Conservation (phyloP, 1,139 yeast species). For the Blastobotrys elegans region DNA sequence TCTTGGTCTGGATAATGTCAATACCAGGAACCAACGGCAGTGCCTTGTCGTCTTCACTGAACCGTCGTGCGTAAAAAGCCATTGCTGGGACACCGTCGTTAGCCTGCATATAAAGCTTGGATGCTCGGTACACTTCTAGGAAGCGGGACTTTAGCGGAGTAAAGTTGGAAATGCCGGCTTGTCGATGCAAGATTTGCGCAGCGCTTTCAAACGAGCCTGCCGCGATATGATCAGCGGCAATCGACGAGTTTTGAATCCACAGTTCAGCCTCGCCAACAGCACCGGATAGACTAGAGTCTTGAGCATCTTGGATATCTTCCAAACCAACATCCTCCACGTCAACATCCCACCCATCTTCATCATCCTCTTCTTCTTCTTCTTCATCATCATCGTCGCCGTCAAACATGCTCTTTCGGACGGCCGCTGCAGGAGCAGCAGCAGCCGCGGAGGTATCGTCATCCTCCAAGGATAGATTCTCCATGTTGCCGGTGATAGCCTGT, state of each 20-base stretch:
- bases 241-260: slow-evolving; percentile 87
- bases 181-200: slow-evolving; percentile 84
- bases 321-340: slow-evolving; percentile 57
- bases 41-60: slow-evolving; percentile 33
- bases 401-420: slow-evolving; percentile 34
- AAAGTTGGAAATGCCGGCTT: slow-evolving; percentile 78
- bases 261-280: slow-evolving; percentile 60
- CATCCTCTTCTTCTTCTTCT: slow-evolving; percentile 32
- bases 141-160: slow-evolving; percentile 83
- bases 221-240: slow-evolving; percentile 91
- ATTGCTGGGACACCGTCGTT: slow-evolving; percentile 69
- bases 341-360: slow-evolving; percentile 35
- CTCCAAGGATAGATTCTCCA: slow-evolving; percentile 58
- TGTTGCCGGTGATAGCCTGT: slow-evolving; percentile 68
- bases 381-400: slow-evolving; percentile 40
- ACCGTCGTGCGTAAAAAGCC: slow-evolving; percentile 63
- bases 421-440: slow-evolving; percentile 24
- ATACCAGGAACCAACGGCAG: slow-evolving; percentile 74
- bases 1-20: slow-evolving; percentile 49
- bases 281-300: slow-evolving; percentile 40
- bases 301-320: slow-evolving; percentile 51
- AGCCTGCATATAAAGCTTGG: slow-evolving; percentile 71
- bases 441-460: slow-evolving; percentile 31
- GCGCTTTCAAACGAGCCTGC: slow-evolving; percentile 97
- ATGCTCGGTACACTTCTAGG: slow-evolving; percentile 74